A percentile compares a stretch with the other conserved stretches of the same genome.
Conservation (phyloP, 352 stramenopile genomes). For the Pythium folliculosum region DNA sequence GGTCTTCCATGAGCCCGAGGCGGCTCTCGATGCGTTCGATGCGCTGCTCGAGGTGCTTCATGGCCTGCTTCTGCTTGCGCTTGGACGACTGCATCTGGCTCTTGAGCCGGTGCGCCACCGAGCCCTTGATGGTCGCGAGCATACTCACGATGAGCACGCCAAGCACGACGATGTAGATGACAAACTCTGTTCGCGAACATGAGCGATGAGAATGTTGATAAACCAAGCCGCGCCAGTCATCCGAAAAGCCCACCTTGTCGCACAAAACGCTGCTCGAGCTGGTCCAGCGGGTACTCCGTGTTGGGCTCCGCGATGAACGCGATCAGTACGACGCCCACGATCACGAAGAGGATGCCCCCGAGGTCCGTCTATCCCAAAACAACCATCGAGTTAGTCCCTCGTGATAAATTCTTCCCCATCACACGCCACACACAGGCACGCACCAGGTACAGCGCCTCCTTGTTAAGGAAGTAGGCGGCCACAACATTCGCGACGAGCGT, state of each 20-base stretch:
- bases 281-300: conserved; percentile 81
- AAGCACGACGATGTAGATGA: conserved; percentile 78
- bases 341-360: conserved; percentile 84
- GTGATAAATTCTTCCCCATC: too few species aligned
- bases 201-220: too few species aligned
- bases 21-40: conserved; percentile 71
- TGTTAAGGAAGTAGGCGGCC: conserved; percentile 84
- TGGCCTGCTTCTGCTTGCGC: conserved; percentile 74
- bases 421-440: neutral
- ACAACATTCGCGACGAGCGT: conserved; percentile 90
- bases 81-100: conserved; percentile 63
- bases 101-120: conserved; percentile 79
- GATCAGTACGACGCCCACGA: conserved; percentile 85
- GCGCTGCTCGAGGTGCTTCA: conserved; percentile 74
- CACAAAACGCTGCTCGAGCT: conserved; percentile 84
- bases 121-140: conserved; percentile 89
- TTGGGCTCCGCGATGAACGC: conserved; percentile 85
- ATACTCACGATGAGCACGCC: conserved; percentile 77
- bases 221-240: too few species aligned
- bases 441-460: conserved; percentile 71
- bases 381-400: neutral
- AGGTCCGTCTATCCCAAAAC: conserved; percentile 58
- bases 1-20: conserved; percentile 67
- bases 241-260: conserved; percentile 43
- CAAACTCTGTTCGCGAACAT: conserved; percentile 19